These are phyloP conservation scores for Blumeria graminis DNA, from an alignment of 2,329 filamentous ascomycete genomes.

Conservation along the genomic window DNA sequence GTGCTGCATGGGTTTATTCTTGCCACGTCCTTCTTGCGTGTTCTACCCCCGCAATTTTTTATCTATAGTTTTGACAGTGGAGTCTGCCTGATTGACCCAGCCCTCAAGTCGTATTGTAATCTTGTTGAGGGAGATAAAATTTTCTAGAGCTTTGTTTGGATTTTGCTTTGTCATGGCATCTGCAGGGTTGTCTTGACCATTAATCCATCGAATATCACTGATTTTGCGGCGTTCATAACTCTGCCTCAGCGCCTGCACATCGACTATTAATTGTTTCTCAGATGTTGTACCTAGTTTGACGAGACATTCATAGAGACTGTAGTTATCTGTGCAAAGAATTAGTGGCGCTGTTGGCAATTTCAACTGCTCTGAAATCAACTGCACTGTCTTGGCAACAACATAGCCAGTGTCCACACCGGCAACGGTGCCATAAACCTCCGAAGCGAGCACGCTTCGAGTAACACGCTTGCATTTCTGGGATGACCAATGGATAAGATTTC, in stretches of 20 bases:
- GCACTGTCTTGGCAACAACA: background rate
- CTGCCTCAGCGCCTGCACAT: background rate
- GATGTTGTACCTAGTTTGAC: background rate
- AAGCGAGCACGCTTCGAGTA: background rate
- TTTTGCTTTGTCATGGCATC: background rate
- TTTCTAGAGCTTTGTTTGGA: background rate
- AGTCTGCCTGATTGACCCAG: too few species aligned
- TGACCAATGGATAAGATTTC: background rate
- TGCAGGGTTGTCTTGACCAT: background rate
- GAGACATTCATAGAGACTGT: background rate
- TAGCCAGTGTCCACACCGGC: background rate
- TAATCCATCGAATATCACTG: background rate
- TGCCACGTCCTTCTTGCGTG: too few species aligned
- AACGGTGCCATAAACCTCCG: background rate
- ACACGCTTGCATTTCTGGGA: background rate
- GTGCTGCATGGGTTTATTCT: too few species aligned
- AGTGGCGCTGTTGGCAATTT: background rate
- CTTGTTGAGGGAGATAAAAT: background rate
- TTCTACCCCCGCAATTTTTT: too few species aligned
- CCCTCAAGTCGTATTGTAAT: background rate
- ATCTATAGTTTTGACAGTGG: too few species aligned
- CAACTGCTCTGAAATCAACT: too few species aligned
- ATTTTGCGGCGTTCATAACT: constrained; percentile 1
- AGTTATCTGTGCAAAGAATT: background rate
- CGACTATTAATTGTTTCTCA: background rate